Base-by-base conservation (phyloP, 345 rosid species). In the Moricandia arvensis region DNA sequence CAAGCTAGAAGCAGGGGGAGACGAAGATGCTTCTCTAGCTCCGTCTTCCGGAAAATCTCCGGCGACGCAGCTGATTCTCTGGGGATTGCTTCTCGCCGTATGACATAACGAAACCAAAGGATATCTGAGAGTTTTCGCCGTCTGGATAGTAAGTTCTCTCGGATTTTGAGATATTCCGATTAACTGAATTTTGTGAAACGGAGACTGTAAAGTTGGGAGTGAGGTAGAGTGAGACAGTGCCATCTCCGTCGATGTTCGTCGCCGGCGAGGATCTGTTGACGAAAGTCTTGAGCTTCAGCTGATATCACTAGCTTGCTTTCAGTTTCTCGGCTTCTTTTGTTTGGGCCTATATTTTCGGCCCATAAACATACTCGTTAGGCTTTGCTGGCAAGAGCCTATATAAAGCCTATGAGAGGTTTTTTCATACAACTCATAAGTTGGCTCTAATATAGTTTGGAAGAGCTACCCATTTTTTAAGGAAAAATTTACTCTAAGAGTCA, bases 201-300 rank as follows among this genome's bases (percentile, higher is more conserved):
- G 81, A 6, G 67, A 31, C 9, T 11, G 58, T 4, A 69, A 2
- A 65, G 26, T 35, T 0, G 76, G 12, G 5, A 30, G 12, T 6
- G 57, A 38, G 49, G 51, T 45, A n/a, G 73, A 17, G 67, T 60
- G 63, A 66, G 66, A 64, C n/a, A 66, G 29, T 10, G 86, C 79
- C 87, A 84, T 86, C 77, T 59, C 76, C 66, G 72, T 8, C 45
- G 11, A 43, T 18, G 35, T 30, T 43, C 61, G 41, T 61, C 58
- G 69, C 70, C 66, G 76, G 58, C 12, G 57, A 66, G 33, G 4
- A 27, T 1, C n/a, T 30, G 34, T 64, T 9, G 17, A 43, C 15
- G 0, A 0, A 29, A 37, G 13, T 9, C 31, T 63, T 16, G 8
- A 33, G 21, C 35, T 24, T 29, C 3, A 1, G 24, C 24, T 21